phyloP scores from a whole-genome alignment of 305 asterid genomes.

The Petunia hybrid region DNA sequence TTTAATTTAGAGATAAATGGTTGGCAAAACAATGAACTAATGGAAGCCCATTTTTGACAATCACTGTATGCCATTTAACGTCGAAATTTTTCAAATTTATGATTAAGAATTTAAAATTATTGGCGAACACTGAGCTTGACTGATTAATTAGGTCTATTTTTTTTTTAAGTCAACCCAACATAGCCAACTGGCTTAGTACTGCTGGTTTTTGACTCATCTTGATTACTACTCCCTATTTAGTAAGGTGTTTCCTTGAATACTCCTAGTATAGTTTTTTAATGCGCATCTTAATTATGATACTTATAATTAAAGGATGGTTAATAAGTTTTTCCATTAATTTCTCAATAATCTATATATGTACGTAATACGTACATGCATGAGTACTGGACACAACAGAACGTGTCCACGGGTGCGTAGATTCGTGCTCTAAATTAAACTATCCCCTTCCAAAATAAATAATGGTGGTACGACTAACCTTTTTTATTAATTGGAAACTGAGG shows the following conservation, averaged over 20 bases:
- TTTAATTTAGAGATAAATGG: no score
- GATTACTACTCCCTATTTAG: neutral
- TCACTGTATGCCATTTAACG: neutral
- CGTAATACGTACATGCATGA: slow-evolving; percentile 40
- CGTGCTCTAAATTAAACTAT: slow-evolving; percentile 3
- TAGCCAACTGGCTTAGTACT: slow-evolving; percentile 3
- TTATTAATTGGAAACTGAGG: neutral
- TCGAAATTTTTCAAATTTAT: neutral
- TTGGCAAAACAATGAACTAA: no score
- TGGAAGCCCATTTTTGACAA: neutral
- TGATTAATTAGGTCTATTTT: neutral
- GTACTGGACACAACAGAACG: slow-evolving; percentile 36
- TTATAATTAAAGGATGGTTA: neutral
- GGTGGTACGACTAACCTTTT: neutral
- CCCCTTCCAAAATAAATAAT: neutral
- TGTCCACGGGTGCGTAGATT: slow-evolving; percentile 39
- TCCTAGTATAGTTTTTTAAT: neutral
- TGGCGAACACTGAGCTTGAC: slow-evolving; percentile 13
- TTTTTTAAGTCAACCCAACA: slow-evolving; percentile 9
- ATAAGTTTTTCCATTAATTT: slow-evolving; percentile 2
- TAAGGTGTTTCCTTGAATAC: slow-evolving; percentile 22
- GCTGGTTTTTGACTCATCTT: neutral
- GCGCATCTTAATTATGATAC: neutral
- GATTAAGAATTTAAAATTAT: neutral
- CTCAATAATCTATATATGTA: slow-evolving; percentile 18